A percentile compares a stretch with the other conserved stretches of the same genome.
Conservation (phyloP, 257 asterid genomes). For the Nicotiana knightiana region DNA sequence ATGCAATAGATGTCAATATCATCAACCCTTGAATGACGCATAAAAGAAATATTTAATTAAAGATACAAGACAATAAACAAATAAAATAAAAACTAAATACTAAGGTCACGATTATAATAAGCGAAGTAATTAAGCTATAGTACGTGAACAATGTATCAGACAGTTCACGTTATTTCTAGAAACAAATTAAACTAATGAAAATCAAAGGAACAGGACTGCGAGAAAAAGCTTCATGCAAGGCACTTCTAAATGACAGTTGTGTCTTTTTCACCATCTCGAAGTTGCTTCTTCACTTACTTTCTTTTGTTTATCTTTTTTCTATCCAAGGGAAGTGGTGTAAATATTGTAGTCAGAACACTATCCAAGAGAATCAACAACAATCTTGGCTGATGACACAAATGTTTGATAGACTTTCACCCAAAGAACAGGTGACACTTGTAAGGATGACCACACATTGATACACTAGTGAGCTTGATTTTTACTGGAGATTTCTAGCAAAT, state of each 20-base stretch:
- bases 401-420: background rate
- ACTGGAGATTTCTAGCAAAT: background rate
- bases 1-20: constrained; percentile 1
- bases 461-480: background rate
- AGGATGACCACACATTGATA: background rate
- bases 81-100: background rate
- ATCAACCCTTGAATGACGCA: background rate
- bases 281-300: background rate
- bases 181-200: background rate
- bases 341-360: background rate
- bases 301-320: background rate
- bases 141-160: background rate
- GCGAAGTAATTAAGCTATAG: background rate
- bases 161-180: background rate
- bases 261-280: background rate
- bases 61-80: background rate
- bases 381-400: background rate
- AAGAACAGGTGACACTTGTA: background rate
- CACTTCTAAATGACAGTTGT: background rate
- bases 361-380: background rate
- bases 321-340: background rate
- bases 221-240: background rate
- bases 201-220: background rate
- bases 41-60: background rate
- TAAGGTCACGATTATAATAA: background rate